Conservation (phyloP, 768 basidiomycete genomes). For the Mycena galopus region DNA sequence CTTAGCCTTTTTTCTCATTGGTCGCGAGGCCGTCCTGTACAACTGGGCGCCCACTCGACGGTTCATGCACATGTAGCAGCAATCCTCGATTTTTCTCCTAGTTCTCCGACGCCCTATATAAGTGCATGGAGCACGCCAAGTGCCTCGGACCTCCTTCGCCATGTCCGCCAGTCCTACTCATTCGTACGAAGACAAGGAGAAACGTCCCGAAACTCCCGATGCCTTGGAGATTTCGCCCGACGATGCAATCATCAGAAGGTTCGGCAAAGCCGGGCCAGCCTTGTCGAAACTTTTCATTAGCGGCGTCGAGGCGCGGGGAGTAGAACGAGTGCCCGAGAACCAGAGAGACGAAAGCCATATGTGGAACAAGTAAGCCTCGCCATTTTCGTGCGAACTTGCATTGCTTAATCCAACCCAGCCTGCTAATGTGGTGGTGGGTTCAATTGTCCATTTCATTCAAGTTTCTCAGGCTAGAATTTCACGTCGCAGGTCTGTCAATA, state of each 20-base stretch:
- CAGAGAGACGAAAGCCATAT: constrained; percentile 58
- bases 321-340: constrained; percentile 66
- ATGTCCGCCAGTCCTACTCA: constrained; percentile 9
- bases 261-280: constrained; percentile 45
- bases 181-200: constrained; percentile 32
- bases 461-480: not conserved
- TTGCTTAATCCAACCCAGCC: constrained; percentile 39
- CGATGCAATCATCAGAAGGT: constrained; percentile 45
- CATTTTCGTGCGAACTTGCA: not conserved
- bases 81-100: too few species aligned
- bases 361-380: constrained; percentile 57
- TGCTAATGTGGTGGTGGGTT: constrained; percentile 61
- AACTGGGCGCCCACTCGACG: too few species aligned
- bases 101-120: too few species aligned
- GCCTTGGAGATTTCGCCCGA: constrained; percentile 44
- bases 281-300: constrained; percentile 57
- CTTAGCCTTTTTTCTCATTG: too few species aligned
- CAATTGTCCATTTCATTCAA: not conserved
- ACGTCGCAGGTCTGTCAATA: constrained; percentile 58
- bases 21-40: too few species aligned
- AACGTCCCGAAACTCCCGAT: not conserved
- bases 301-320: constrained; percentile 67
- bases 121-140: too few species aligned
- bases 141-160: not conserved
- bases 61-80: too few species aligned